Evolutionary conservation across 2,329 filamentous ascomycete species (phyloP).

Genomic region (Knufia petricola): DNA sequence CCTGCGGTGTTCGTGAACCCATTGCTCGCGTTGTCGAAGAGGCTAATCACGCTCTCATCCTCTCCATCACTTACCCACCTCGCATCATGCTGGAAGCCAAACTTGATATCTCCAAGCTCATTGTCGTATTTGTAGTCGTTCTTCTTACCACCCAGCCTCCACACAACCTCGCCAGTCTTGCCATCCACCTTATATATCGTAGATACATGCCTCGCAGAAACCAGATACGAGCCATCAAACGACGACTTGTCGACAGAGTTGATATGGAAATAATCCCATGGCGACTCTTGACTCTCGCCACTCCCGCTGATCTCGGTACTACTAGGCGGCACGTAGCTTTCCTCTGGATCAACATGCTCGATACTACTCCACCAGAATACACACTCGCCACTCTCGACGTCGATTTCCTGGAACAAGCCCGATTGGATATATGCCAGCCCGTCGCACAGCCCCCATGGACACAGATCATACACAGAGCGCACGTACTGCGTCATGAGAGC

Average conservation of each 20-base stretch:
- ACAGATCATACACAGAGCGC: conserved; percentile 39
- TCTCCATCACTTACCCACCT: conserved; percentile 31
- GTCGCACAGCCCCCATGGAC: conserved; percentile 31
- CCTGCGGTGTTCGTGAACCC: conserved; percentile 32
- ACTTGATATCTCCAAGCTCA: conserved; percentile 25
- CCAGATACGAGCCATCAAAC: conserved; percentile 31
- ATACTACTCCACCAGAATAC: conserved; percentile 52
- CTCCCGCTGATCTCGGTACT: conserved; percentile 39
- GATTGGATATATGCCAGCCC: conserved; percentile 44
- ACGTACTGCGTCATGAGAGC: conserved; percentile 36
- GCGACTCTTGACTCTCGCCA: conserved; percentile 37
- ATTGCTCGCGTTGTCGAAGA: conserved; percentile 36
- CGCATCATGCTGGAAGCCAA: conserved; percentile 37
- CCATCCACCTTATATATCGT: conserved; percentile 35
- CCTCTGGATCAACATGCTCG: conserved; percentile 44
- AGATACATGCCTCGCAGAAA: conserved; percentile 33
- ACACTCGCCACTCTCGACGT: conserved; percentile 44
- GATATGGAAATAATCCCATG: conserved; percentile 38
- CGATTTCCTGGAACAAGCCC: conserved; percentile 45
- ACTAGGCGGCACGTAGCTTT: conserved; percentile 38
- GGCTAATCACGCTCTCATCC: conserved; percentile 31
- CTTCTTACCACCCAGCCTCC: conserved; percentile 31
- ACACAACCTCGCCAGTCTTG: conserved; percentile 31
- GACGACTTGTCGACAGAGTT: conserved; percentile 34
- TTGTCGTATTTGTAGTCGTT: conserved; percentile 21